Percentiles rank a stretch among this genome's conserved stretches.
These are phyloP conservation scores for Trichocomaceae sp. DNA, from an alignment of 2,329 filamentous ascomycete species.

Conservation along the genomic window DNA sequence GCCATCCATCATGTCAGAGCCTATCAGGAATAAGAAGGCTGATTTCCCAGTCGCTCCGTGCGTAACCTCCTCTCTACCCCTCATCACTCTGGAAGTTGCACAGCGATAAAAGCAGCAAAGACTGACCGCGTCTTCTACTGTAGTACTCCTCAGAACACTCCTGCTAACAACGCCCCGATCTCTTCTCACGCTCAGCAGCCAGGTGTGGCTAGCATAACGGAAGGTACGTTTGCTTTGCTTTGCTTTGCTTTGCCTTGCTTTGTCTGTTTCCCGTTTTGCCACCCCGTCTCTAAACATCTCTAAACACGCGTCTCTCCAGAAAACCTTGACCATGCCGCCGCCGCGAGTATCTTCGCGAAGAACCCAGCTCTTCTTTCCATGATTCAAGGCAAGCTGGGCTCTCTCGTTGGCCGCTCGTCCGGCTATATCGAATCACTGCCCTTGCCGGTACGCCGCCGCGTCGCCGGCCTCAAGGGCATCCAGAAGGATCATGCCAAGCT, in stretches of 20 bases:
- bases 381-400: constrained; percentile 94
- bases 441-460: constrained; percentile 78
- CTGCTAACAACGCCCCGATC: constrained; percentile 90
- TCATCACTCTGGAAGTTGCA: constrained; percentile 3
- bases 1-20: constrained; percentile 53
- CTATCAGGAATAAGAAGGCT: constrained; percentile 61
- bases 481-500: constrained; percentile 99
- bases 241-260: not conserved
- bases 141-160: constrained; percentile 98
- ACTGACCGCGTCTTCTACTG: constrained; percentile 17
- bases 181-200: constrained; percentile 96
- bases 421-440: constrained; percentile 97
- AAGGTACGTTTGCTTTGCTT: constrained; percentile 59
- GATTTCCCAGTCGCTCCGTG: constrained; percentile 59
- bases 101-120: constrained; percentile 16
- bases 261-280: constrained; percentile 9
- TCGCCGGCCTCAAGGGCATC: constrained; percentile 92
- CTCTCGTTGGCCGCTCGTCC: constrained; percentile 88
- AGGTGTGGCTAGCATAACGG: constrained; percentile 88
- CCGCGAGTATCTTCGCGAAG: constrained; percentile 88
- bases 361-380: constrained; percentile 92
- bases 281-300: constrained; percentile 15
- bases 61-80: constrained; percentile 30
- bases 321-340: constrained; percentile 73
- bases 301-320: constrained; percentile 49